Conservation (phyloP, 2,329 filamentous ascomycete species). For the Sclerotinia nivalis region DNA sequence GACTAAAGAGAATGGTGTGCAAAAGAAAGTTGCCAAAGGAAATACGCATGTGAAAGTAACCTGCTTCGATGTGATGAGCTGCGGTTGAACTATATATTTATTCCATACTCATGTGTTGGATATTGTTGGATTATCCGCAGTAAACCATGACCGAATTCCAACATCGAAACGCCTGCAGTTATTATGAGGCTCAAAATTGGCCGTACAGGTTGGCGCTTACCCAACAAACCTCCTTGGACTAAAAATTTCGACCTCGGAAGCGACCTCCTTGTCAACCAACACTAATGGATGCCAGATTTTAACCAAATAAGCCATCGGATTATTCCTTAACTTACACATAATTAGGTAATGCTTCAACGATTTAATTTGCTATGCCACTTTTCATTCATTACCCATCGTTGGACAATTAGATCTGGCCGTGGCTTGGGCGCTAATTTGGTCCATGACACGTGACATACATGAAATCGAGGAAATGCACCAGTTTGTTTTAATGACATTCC, state of each 20-base stretch:
- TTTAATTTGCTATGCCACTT: not conserved
- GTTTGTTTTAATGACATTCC: not conserved
- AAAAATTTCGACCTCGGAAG: not conserved
- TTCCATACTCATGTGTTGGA: not conserved
- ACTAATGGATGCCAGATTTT: not conserved
- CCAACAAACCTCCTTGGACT: not conserved
- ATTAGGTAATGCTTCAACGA: not conserved
- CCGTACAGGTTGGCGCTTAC: not conserved
- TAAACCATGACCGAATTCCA: not conserved
- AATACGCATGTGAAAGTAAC: not conserved
- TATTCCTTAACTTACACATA: not conserved
- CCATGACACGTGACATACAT: not conserved
- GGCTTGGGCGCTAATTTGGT: slow-evolving; percentile 11
- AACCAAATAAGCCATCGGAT: not conserved
- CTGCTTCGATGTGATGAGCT: not conserved
- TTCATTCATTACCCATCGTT: not conserved
- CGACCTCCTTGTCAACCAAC: not conserved
- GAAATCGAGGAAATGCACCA: not conserved
- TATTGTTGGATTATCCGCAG: not conserved
- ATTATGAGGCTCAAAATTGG: not conserved
- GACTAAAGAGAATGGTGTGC: not conserved
- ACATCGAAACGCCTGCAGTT: not conserved
- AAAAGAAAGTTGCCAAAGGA: not conserved
- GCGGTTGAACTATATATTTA: not conserved
- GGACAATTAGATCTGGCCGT: not conserved